Percentiles rank a stretch among this genome's conserved stretches.
Conservation (phyloP, 805 yeast genomes). For the Wickerhamomyces silvicola region DNA sequence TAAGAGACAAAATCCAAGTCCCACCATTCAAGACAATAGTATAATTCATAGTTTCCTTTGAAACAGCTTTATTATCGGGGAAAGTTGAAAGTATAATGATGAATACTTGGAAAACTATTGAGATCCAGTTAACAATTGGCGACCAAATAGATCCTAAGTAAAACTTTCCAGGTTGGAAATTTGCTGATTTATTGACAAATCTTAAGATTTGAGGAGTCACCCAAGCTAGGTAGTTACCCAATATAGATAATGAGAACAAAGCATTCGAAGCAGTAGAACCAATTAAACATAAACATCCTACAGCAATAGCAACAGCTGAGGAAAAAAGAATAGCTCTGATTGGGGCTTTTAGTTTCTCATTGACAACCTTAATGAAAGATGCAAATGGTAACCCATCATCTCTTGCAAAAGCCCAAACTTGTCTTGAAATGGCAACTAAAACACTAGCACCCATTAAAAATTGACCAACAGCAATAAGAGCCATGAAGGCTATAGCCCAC, state of each 20-base stretch:
- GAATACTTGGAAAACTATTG: conserved; percentile 45
- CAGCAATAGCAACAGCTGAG: conserved; percentile 27
- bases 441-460: conserved; percentile 61
- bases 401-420: conserved; percentile 69
- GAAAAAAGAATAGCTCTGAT: conserved; percentile 49
- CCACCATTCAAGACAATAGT: conserved; percentile 61
- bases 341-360: conserved; percentile 52
- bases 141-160: conserved; percentile 48
- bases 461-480: conserved; percentile 52
- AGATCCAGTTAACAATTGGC: conserved; percentile 38
- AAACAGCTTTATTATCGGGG: conserved; percentile 38
- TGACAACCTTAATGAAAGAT: conserved; percentile 47
- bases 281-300: conserved; percentile 34
- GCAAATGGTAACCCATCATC: conserved; percentile 69
- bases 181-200: conserved; percentile 38
- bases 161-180: conserved; percentile 62
- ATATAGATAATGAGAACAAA: conserved; percentile 34
- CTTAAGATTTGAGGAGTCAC: conserved; percentile 32
- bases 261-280: conserved; percentile 39
- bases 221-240: conserved; percentile 38
- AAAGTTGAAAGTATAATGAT: conserved; percentile 54
- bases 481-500: conserved; percentile 62
- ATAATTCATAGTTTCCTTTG: conserved; percentile 57
- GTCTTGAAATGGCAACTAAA: conserved; percentile 57
- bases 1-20: conserved; percentile 47